phyloP scores from a whole-genome alignment of 2,329 filamentous ascomycete species.

The Arthrobotrys sphaeroides region DNA sequence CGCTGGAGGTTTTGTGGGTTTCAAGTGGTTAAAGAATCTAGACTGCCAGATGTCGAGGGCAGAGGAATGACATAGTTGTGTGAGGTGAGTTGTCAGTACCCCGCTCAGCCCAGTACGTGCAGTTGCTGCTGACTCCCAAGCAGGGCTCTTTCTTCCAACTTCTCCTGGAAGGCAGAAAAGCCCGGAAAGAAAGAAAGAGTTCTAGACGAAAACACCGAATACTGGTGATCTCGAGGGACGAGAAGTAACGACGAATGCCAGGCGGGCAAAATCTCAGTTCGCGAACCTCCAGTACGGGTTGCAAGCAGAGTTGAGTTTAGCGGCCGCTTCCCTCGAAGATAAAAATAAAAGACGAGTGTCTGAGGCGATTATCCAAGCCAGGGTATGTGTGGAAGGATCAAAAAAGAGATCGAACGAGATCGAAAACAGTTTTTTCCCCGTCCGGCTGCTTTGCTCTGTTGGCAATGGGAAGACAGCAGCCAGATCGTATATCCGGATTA shows the following conservation, averaged over 20 bases:
- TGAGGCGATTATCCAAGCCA: constrained; percentile 33
- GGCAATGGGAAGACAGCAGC: constrained; percentile 39
- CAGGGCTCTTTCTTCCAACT: neutral
- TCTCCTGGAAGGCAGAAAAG: constrained; percentile 35
- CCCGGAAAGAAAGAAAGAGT: constrained; percentile 1
- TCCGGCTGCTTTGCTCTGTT: constrained; percentile 23
- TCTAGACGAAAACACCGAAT: neutral
- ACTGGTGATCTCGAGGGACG: constrained; percentile 22
- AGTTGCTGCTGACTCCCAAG: neutral
- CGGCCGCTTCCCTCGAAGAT: constrained; percentile 28
- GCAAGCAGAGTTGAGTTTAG: constrained; percentile 51
- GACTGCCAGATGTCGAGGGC: constrained; percentile 23
- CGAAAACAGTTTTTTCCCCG: neutral
- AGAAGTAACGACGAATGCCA: constrained; percentile 32
- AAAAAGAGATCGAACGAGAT: neutral
- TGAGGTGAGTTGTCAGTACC: constrained; percentile 36
- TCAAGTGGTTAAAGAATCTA: constrained; percentile 28
- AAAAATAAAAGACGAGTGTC: constrained; percentile 34
- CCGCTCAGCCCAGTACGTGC: constrained; percentile 27
- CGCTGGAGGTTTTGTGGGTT: constrained; percentile 19
- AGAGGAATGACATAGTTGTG: constrained; percentile 49
- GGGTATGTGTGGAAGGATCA: constrained; percentile 27
- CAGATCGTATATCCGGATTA: neutral
- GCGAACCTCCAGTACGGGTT: constrained; percentile 33
- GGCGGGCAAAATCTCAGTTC: constrained; percentile 36